phyloP scores from a whole-genome alignment of 306 rosid species.

The Canavalia gladiata region DNA sequence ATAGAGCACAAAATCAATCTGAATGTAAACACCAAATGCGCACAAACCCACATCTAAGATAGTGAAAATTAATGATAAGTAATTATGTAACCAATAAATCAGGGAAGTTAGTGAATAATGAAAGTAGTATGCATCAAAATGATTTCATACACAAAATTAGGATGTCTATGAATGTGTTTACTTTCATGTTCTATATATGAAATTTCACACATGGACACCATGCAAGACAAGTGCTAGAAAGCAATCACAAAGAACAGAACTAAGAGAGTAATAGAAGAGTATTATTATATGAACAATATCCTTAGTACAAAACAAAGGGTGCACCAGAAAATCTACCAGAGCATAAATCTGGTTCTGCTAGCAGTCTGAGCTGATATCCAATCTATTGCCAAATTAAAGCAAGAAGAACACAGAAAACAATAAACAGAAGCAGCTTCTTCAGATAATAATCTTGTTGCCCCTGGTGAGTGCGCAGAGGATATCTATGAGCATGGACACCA shows the following conservation, averaged over 20 bases:
- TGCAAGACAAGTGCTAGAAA: conserved; percentile 38
- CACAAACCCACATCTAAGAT: conserved; percentile 10
- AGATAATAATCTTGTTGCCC: conserved; percentile 76
- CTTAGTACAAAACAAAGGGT: conserved; percentile 11
- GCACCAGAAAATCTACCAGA: conserved; percentile 51
- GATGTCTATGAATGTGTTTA: background rate
- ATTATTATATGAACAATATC: conserved; percentile 56
- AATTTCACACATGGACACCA: conserved; percentile 35
- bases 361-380: conserved; percentile 28
- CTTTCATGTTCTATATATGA: conserved; percentile 30
- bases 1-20: background rate
- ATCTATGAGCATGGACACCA: conserved; percentile 67
- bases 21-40: conserved; percentile 23
- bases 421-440: conserved; percentile 70
- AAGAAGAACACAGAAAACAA: conserved; percentile 64
- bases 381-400: conserved; percentile 78
- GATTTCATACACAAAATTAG: background rate
- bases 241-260: conserved; percentile 8
- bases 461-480: conserved; percentile 60
- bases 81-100: background rate
- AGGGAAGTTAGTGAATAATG: background rate
- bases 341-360: conserved; percentile 36
- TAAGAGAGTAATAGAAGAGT: conserved; percentile 19
- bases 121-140: conserved; percentile 21
- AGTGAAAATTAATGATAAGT: background rate